phyloP scores from a whole-genome alignment of 768 basidiomycete genomes.

The Kwoniella shandongensis region DNA sequence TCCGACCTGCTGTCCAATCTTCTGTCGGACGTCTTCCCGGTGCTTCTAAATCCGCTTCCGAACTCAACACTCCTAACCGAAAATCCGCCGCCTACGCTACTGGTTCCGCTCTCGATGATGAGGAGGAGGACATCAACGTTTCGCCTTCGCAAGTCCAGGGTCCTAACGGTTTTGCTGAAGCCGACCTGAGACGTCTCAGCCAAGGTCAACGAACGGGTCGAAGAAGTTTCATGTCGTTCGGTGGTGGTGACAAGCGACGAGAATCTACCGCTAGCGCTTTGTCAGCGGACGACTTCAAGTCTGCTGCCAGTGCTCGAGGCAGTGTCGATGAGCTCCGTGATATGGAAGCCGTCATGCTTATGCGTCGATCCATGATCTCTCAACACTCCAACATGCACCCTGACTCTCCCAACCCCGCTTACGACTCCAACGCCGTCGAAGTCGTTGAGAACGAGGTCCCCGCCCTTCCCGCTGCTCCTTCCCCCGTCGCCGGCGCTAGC shows the following conservation, averaged over 20 bases:
- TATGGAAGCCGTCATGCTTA: slow-evolving; percentile 48
- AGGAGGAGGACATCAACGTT: slow-evolving; percentile 43
- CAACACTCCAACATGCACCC: slow-evolving; percentile 36
- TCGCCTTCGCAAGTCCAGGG: slow-evolving; percentile 49
- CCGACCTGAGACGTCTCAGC: slow-evolving; percentile 27
- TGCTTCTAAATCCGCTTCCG: slow-evolving; percentile 38
- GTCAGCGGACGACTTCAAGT: slow-evolving; percentile 40
- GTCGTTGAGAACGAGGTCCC: slow-evolving; percentile 24
- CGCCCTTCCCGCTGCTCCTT: slow-evolving; percentile 9
- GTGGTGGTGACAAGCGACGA: slow-evolving; percentile 32
- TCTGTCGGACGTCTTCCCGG: slow-evolving; percentile 32
- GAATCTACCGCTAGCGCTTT: slow-evolving; percentile 30
- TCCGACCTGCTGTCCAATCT: slow-evolving; percentile 40
- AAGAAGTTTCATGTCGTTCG: slow-evolving; percentile 32
- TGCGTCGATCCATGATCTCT: slow-evolving; percentile 49
- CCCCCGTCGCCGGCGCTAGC: slow-evolving; percentile 16
- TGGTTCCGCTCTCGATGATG: slow-evolving; percentile 40
- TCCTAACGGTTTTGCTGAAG: slow-evolving; percentile 37
- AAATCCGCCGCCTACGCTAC: slow-evolving; percentile 32
- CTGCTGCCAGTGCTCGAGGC: slow-evolving; percentile 45
- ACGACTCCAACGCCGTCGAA: slow-evolving; percentile 34
- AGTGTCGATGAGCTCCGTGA: slow-evolving; percentile 49
- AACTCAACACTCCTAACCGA: slow-evolving; percentile 33
- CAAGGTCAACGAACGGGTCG: slow-evolving; percentile 26
- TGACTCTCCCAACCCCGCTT: slow-evolving; percentile 23